Base-by-base conservation (phyloP, 805 yeast genomes). In the Kuraishia ogatae region DNA sequence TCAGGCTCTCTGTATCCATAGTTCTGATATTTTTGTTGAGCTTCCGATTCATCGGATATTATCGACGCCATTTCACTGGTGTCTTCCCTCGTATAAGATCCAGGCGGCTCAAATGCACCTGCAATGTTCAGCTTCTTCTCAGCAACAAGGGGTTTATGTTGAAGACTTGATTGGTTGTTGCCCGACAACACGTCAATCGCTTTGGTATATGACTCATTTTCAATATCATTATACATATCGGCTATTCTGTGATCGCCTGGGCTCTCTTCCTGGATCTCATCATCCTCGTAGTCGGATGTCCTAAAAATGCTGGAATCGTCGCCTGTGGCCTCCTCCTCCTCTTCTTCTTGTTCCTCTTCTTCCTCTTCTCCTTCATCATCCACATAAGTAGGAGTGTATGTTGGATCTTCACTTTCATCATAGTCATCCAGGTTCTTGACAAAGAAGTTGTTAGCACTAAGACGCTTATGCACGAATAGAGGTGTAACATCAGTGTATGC, bases 401-500 rank as follows among this genome's bases (percentile, higher is more conserved):
- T 22, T 13, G 49, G 24, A 24, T 51, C 53, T 15, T 51, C 53
- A 23, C 39, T 46, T 19, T 51, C 53, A 28, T 53, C 50, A 55
- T 70, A 69, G 19, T 62, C 67, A 52, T 68, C 74, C n/a, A 69
- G 57, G 50, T 67, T 64, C 39, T 66, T 66, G 17, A 68, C 66
- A 39, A 71, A 48, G 50, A 70, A 66, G 57, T 70, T 70, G 2
- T 66, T 55, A 28, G 57, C 61, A 53, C 65, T 63, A 7, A 64
- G 57, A 24, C 69, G 59, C 48, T 69, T 53, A 28, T n/a, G 20
- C 13, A 53, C 39, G 7, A 20, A 21, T 24, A 53, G 39, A 8
- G 55, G 55, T 6, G 35, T 29, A 11, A n/a, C 21, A 19, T 53
- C 55, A 1, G 54, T 48, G 22, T 53, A 53, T 2, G 52, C 52